Evolutionary conservation across 305 asterid species (phyloP), one percentile per base, ranked within the genome.

Genomic region (Withania somnifera): DNA sequence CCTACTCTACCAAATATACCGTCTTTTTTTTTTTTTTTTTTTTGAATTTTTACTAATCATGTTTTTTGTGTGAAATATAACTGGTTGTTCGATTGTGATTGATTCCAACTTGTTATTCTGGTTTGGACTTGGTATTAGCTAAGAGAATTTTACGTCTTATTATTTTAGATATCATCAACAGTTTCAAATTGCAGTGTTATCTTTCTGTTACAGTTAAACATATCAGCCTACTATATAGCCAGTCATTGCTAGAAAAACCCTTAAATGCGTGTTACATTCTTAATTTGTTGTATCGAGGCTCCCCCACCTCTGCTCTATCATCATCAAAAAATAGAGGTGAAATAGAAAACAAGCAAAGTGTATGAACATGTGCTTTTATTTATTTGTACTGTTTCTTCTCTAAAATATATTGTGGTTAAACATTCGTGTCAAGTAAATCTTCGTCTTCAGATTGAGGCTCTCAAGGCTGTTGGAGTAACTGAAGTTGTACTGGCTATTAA

Each of bases 401-500:
- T 56, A 15, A 42, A 42, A 30, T 47, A 14, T 56, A 58, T 79
- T 79, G 56, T 60, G 54, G 75, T 40, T 79, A 60, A 24, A 36
- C 56, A 24, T 32, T 38, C 57, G 36, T 78, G 11, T 83, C 6
- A 19, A 60, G 28, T 28, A 30, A 4, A 71, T 40, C 24, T 47
- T 73, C 26, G 38, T 80, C 53, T 6, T 64, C 82, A 85, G 88
- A 85, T 82, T 20, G 86, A 85, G 82, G 86, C 88, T 82, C 83
- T 84, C 71, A 83, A 79, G 76, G 84, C 81, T 17, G 67, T 85
- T 8, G 88, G 84, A 79, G 87, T 84, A 78, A 82, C 71, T 56
- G 84, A 85, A 83, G 88, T 85, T 50, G 86, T 85, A 32, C 57
- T 85, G 64, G 88, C 88, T 15, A 85, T 85, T 47, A 85, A 69